phyloP scores from a whole-genome alignment of 2,329 filamentous ascomycete species.

The Nothophoma quercina region DNA sequence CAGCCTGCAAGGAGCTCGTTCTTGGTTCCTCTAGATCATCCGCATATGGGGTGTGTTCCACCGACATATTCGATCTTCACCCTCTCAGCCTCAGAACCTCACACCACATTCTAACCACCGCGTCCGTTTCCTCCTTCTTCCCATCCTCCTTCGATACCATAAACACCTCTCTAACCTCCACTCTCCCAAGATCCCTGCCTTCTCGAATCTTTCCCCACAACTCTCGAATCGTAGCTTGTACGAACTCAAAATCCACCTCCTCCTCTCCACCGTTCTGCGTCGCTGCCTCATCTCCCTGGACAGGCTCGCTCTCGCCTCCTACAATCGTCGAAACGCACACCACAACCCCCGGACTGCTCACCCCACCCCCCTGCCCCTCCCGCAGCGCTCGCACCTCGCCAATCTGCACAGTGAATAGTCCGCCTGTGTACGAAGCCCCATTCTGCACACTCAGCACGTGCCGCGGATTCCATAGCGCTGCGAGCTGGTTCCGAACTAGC shows the following conservation, averaged over 20 bases:
- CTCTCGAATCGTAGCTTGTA: constrained; percentile 32
- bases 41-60: no score
- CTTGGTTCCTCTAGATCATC: no score
- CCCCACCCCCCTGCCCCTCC: constrained; percentile 25
- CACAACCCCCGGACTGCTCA: constrained; percentile 37
- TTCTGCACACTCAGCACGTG: constrained; percentile 31
- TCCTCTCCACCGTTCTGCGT: background rate
- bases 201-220: constrained; percentile 36
- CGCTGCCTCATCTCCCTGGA: background rate
- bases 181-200: constrained; percentile 33
- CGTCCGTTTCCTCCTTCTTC: constrained; percentile 24
- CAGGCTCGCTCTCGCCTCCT: constrained; percentile 16
- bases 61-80: no score
- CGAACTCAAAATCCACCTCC: constrained; percentile 31
- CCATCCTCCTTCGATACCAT: constrained; percentile 23
- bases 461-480: constrained; percentile 39
- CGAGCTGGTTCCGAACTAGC: constrained; percentile 30
- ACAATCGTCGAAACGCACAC: constrained; percentile 36
- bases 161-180: constrained; percentile 37
- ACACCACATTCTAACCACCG: constrained; percentile 44
- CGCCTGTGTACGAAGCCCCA: constrained; percentile 31
- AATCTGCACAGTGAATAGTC: constrained; percentile 37
- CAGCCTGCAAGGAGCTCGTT: no score
- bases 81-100: constrained; percentile 39
- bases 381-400: constrained; percentile 36